These are phyloP conservation scores for Plasmodiophora brassicae DNA, from an alignment of 208 protist genomes.

Conservation along the genomic window DNA sequence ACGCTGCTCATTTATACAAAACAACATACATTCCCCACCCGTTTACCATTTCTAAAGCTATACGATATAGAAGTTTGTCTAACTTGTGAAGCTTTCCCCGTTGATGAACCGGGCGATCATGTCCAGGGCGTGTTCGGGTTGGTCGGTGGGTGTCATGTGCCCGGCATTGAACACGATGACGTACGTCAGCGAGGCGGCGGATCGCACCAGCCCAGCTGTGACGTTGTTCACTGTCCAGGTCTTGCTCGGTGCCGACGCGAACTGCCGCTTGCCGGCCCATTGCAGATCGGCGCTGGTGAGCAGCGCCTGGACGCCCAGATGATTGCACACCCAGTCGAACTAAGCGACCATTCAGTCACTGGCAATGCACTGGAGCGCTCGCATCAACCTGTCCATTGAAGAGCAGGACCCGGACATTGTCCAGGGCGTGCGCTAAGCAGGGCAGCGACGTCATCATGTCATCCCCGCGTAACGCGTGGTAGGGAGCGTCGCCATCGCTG, in stretches of 20 bases:
- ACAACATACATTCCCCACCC: too few relatives aligned
- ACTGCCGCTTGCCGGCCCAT: neutral
- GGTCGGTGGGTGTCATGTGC: neutral
- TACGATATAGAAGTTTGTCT: too few relatives aligned
- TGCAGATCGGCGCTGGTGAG: neutral
- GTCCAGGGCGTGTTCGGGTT: neutral
- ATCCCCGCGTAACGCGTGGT: neutral
- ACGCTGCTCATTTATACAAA: too few relatives aligned
- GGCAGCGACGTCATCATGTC: neutral
- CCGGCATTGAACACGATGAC: neutral
- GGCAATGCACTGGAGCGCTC: too few relatives aligned
- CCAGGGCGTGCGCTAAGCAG: neutral
- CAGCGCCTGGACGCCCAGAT: neutral
- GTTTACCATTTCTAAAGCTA: too few relatives aligned
- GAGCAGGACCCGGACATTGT: neutral
- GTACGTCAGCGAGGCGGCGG: neutral
- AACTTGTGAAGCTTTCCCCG: too few relatives aligned
- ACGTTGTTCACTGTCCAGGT: too few relatives aligned
- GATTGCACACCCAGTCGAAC: constrained; percentile 22
- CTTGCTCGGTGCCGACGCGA: neutral
- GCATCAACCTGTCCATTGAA: constrained; percentile 2
- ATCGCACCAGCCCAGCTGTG: neutral
- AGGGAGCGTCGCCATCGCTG: neutral
- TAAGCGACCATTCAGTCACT: too few relatives aligned
- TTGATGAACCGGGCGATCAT: neutral